Base-by-base conservation (phyloP, 805 yeast species). In the Wickerhamomyces tratensis region DNA sequence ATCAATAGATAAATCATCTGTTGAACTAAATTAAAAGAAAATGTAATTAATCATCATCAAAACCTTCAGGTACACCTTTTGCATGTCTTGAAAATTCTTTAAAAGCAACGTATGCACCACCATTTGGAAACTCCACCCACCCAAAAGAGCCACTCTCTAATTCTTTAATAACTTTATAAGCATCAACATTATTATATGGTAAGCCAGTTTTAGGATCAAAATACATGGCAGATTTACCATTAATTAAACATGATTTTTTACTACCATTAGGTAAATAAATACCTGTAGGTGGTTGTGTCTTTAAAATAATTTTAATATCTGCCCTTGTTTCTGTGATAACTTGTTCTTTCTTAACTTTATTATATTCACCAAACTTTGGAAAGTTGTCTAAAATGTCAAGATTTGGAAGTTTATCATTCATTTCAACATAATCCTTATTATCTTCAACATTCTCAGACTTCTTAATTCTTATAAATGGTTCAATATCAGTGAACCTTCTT, bases 201-300 rank as follows among this genome's bases (percentile, higher is more conserved):
- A 93, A 75, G 34, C 95, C 95, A 29, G 83, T 79, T 34, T 76
- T 71, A 0, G 98, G 98, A 65, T 91, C 98, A 49, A 83, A 79
- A 61, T 86, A 91, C 54, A 77, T 74, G 14, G 93, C 95, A 39
- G 79, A 80, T 40, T 73, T 73, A 3, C 95, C 95, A 4, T 87
- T 79, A 37, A 89, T 78, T 26, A 81, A 66, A 69, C 96, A 83
- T 61, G 77, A 74, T 53, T 70, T 68, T 59, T 77, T 79, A 41
- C 71, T 70, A 29, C 85, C 87, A 58, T 71, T 85, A 36, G 87
- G 82, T 44, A 82, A 64, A 48, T 79, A 74, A 30, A 82, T 77
- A 14, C 91, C 91, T 4, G 79, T 68, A 4, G 91, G 93, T 2
- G 91, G 83, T 42, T 77, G 79, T 0, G 91, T 84, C 25, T 67